Percentiles rank a stretch among this genome's conserved stretches.
These are phyloP conservation scores for Globisporangium okanoganense DNA, from an alignment of 352 stramenopile genomes.

Conservation along the genomic window DNA sequence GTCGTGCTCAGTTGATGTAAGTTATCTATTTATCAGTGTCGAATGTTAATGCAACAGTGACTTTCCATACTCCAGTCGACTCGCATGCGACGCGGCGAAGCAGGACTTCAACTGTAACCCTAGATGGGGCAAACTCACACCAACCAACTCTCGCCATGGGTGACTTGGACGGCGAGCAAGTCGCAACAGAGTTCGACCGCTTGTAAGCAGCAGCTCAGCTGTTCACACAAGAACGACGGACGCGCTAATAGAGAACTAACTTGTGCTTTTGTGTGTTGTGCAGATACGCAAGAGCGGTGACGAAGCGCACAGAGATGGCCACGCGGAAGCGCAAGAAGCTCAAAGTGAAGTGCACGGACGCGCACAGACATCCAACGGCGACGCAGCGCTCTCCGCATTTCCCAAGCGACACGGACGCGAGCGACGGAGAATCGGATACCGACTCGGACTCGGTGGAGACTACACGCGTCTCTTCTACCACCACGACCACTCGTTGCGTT, in stretches of 20 bases:
- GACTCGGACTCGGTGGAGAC: neutral
- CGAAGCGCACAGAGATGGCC: neutral
- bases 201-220: neutral
- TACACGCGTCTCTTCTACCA: neutral
- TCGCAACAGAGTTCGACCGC: neutral
- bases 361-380: neutral
- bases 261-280: neutral
- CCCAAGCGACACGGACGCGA: neutral
- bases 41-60: neutral
- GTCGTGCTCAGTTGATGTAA: conserved; percentile 7
- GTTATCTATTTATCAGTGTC: conserved; percentile 15
- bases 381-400: neutral
- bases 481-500: neutral
- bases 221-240: neutral
- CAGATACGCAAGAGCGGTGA: neutral
- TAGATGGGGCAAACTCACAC: neutral
- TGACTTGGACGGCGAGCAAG: neutral
- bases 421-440: neutral
- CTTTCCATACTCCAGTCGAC: neutral
- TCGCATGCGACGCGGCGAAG: neutral
- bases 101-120: neutral
- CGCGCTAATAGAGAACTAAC: neutral
- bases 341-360: neutral
- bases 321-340: neutral
- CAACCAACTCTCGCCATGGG: neutral